Base-by-base conservation (phyloP, 257 asterid genomes). In the Linderniella brevidens region DNA sequence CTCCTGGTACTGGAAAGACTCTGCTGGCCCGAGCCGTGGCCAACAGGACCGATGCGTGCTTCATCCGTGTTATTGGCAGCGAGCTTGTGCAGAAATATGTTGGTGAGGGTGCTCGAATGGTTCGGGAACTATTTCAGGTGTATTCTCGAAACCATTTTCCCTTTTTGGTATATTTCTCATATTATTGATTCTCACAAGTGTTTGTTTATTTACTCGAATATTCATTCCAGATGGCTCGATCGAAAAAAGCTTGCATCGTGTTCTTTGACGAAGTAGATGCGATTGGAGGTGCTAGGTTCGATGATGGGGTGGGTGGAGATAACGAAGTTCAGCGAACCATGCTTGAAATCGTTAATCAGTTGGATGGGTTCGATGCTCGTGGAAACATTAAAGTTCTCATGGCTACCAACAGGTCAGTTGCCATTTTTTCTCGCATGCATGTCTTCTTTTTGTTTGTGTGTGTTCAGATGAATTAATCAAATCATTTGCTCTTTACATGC, bases 61-160 rank as follows among this genome's bases (percentile, higher is more conserved):
- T 81, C 49, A 81, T 81, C 52, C 85, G 93, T 41, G 93, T 81
- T 11, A 81, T 81, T 57, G 93, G 93, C 32, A 75, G 86, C 16
- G 93, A 81, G 58, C 90, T 81, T 60, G 93, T 81, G 35, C 90
- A 81, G 65, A 81, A 81, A 52, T 81, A 81, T 54, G 90, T 81
- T 39, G 93, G 93, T 18, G 93, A 81, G 72, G 93, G 90, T 18
- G 93, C 93, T 59, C 64, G 93, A 53, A 81, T 81, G 93, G 90
- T 81, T 56, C 85, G 93, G 49, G 93, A 81, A 64, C 72, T 81
- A 12, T 81, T 81, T 69, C 93, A 76, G 86, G 86, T 79, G 19
- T 13, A 49, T 29, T 16, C 8, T 12, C 9, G 37, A 29, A 20
- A 17, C 35, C 32, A 32, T 19, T 19, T 57, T 41, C 19, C n/a